Evolutionary conservation across 192 early-diverging fungal genomes (phyloP).

Genomic region (Anaeromyces robustus): DNA sequence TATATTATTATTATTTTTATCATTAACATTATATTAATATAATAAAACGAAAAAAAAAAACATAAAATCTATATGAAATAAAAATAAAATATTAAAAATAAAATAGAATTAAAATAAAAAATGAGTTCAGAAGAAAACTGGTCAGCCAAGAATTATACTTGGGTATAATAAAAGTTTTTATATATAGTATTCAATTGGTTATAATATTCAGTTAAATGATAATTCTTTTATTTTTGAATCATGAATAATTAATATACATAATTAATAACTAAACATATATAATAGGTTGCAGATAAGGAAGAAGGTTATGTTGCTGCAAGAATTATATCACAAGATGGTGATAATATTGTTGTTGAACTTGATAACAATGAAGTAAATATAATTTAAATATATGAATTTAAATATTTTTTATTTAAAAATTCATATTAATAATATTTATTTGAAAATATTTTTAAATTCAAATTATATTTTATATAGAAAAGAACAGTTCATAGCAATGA

Average conservation of each 20-base stretch:
- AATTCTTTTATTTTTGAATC: too few relatives aligned
- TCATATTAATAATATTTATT: too few relatives aligned
- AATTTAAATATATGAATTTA: not conserved
- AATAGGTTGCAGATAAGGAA: constrained; percentile 80
- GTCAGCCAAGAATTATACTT: not conserved
- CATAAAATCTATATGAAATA: too few relatives aligned
- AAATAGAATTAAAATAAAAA: not conserved
- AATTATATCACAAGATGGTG: constrained; percentile 56
- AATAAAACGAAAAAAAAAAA: too few relatives aligned
- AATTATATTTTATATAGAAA: constrained; percentile 23
- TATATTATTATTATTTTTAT: too few relatives aligned
- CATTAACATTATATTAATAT: too few relatives aligned
- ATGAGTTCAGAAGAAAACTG: not conserved
- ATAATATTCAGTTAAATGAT: too few relatives aligned
- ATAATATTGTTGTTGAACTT: constrained; percentile 56
- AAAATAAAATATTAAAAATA: too few relatives aligned
- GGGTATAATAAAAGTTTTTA: not conserved
- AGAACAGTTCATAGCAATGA: constrained; percentile 57
- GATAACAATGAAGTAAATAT: constrained; percentile 55
- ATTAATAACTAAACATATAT: too few relatives aligned
- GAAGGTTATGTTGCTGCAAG: constrained; percentile 79
- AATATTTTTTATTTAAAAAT: constrained; percentile 4
- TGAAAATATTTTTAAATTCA: not conserved
- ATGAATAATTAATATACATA: too few relatives aligned
- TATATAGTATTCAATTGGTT: too few relatives aligned